Evolutionary conservation across 225 moss, liverwort and hornwort genomes (phyloP), one percentile per base, ranked within the genome.

Genomic region (Rhytidiadelphus loreus): DNA sequence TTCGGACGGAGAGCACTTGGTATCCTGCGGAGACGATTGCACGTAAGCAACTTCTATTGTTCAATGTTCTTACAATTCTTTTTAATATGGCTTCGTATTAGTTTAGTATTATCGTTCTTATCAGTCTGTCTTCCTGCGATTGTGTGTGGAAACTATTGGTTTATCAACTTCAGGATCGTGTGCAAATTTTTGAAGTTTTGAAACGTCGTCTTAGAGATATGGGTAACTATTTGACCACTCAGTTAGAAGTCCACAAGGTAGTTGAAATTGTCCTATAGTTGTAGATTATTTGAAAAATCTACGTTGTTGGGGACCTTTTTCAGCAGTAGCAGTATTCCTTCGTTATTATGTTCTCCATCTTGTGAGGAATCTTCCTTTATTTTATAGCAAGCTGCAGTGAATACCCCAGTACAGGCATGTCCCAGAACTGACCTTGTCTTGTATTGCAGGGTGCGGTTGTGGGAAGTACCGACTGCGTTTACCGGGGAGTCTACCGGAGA

Each of bases 21-120:
- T 99, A 48, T 96, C 99, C 32, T 99, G 99, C 53, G 99, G 99
- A 65, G 96, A 99, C 81, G 99, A 99, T 88, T 99, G 97, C 96
- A 95, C 95, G 97, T 97, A 97, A 91, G 94, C 77, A 61, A 77
- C 48, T 69, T 86, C 9, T 65, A 70, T 33, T 72, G 35, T 66
- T 44, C 33, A 70, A 19, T 41, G 56, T 59, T 55, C 59, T 71
- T 44, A 32, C 71, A 79, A 39, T 82, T 35, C 13, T 64, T 62
- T 79, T 65, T 37, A 46, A 18, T 76, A 39, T 43, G 43, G 12
- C 44, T 69, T 91, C 64, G 48, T 73, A 22, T 84, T 19, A n/a
- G 56, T 66, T 21, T 26, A 57, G 24, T 80, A 64, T 56, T 64
- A 30, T 32, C 43, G 23, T 69, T 83, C 32, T 29, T 44, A 30